Base-by-base conservation (phyloP, 2,329 filamentous ascomycete genomes). In the Fusarium sororula region DNA sequence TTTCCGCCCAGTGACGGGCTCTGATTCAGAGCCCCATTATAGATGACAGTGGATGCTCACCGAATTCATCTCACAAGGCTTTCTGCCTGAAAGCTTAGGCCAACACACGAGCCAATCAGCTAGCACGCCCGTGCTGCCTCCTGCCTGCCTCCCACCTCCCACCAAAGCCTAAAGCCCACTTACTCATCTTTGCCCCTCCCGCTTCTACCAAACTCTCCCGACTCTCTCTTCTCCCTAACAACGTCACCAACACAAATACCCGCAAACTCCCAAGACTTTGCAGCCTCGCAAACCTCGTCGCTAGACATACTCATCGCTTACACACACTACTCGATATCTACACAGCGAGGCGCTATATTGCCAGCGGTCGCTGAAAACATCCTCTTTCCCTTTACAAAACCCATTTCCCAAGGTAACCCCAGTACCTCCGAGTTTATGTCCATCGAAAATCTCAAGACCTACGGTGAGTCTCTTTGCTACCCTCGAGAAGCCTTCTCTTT, bases 371-470 rank as follows among this genome's bases (percentile, higher is more conserved):
- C 87, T 87, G 79, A 81, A 80, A 75, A 78, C 75, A 79, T 76
- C 70, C 74, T 76, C 78, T 80, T 77, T 71, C 77, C 64, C 79
- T 77, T 79, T 71, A 83, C 77, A 84, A 82, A 85, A 87, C 84
- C 85, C 84, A 82, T 88, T 85, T 88, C 87, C 87, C 86, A 83
- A 83, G 80, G 84, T 83, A 79, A 85, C 86, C 88, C 87, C 85
- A 81, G 83, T 82, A 89, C 91, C 91, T 90, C 88, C 91, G 92
- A 93, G 92, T 95, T 94, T 95, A 96, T 96, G 94, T 96, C 94
- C 91, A 96, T 96, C 93, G 93, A 96, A 95, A 97, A 97, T 91
- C 93, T 97, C 88, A 96, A 96, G 91, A 92, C 92, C 90, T 94
- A 94, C 92, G 94, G 94, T 96, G 87, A 83, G 93, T 89, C 63